Conservation (phyloP, 2,329 filamentous ascomycete genomes). For the Alternaria triticimaculans region DNA sequence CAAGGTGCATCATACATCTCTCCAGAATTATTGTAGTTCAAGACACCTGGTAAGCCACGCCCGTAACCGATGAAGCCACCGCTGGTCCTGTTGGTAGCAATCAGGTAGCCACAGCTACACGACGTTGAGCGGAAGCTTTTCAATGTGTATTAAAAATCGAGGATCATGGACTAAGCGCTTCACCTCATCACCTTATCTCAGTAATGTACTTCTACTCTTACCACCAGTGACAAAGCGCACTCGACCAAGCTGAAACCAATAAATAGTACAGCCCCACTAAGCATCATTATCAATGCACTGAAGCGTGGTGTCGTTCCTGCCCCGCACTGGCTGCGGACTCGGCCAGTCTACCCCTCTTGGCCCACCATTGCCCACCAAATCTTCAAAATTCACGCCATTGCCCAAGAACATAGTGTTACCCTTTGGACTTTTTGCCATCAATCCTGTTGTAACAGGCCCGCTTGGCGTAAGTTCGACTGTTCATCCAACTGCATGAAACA, state of each 20-base stretch:
- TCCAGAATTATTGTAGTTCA: neutral
- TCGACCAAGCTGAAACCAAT: neutral
- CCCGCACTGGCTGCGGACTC: neutral
- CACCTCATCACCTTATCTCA: neutral
- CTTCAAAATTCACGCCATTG: neutral
- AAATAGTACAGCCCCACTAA: neutral
- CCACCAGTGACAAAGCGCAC: neutral
- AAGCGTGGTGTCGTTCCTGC: neutral
- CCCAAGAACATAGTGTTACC: neutral
- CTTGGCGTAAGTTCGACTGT: constrained; percentile 5
- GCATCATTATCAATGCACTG: neutral
- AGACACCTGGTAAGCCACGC: neutral
- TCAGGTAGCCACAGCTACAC: neutral
- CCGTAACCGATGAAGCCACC: neutral
- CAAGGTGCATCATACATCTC: neutral
- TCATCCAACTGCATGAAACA: neutral
- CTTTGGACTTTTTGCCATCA: neutral
- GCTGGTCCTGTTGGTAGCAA: neutral
- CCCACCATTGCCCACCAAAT: neutral
- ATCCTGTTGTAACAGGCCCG: neutral
- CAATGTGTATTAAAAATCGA: neutral
- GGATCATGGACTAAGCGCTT: neutral
- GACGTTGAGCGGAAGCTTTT: neutral
- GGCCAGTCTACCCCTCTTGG: neutral
- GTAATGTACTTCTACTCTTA: neutral